Evolutionary conservation across 805 yeast species (phyloP), one percentile per base, ranked within the genome.

Genomic region (Brettanomyces custersianus): DNA sequence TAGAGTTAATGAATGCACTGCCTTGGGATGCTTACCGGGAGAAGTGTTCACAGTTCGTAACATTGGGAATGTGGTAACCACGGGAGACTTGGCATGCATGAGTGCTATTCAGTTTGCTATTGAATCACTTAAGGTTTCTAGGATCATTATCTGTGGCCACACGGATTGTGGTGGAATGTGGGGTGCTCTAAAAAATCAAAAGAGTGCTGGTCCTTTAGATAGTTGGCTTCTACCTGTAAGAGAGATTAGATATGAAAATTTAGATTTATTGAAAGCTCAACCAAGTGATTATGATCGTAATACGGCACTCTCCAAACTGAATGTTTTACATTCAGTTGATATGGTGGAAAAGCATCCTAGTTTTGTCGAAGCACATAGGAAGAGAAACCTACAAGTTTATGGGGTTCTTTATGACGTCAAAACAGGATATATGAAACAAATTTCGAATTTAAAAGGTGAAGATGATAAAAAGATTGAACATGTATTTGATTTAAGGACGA

Each of bases 141-240:
- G 83, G 52, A 76, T 88, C 35, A 70, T 88, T 37, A 81, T 88
- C 5, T 84, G 95, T 60, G 97, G 96, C 4, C 97, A 88, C 60
- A 81, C 92, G 22, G 94, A 85, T 57, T 88, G 97, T 67, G 96
- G 95, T 34, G 96, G 96, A 21, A 75, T 85, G 34, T 76, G 83
- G 75, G 86, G 94, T 17, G 76, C 87, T 7, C 60, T 88, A 33
- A 68, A 78, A 3, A 66, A 73, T 39, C 72, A 76, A 48, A 70
- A 70, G 46, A 65, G 78, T 23, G 87, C 87, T 23, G 77, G 80
- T 20, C 73, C 72, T 9, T 62, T 88, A 46, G 85, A 79, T 48
- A 76, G 75, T 35, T 81, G 88, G 88, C 65, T 81, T 38, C 69
- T 65, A 47, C 80, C 70, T 48, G 77, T 64, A 65, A 80, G 77